Evolutionary conservation across 1,139 yeast species (phyloP).

Genomic region (Scheffersomyces titani): DNA sequence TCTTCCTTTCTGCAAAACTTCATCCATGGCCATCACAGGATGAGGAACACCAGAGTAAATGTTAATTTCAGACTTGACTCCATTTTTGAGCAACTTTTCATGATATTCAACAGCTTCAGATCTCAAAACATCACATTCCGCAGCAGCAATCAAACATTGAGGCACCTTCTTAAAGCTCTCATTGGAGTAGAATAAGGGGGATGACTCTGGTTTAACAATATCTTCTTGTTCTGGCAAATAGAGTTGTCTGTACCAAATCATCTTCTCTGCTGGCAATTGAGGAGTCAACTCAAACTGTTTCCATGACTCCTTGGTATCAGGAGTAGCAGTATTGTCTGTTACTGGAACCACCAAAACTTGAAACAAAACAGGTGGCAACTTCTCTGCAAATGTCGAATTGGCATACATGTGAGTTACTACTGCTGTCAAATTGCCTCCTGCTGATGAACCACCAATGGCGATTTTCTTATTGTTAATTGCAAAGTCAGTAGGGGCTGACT

Average conservation of each 20-base stretch:
- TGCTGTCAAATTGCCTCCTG: conserved; percentile 51
- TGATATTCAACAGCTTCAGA: conserved; percentile 47
- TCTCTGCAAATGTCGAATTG: conserved; percentile 18
- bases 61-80: conserved; percentile 32
- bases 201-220: conserved; percentile 41
- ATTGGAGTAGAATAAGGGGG: conserved; percentile 44
- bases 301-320: conserved; percentile 40
- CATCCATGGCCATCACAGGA: conserved; percentile 52
- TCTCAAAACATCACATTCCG: conserved; percentile 48
- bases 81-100: conserved; percentile 38
- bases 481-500: conserved; percentile 19
- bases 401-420: conserved; percentile 42
- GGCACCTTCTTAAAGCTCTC: conserved; percentile 41
- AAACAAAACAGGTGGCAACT: conserved; percentile 37
- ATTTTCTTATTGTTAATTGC: conserved; percentile 33
- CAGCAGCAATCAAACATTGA: conserved; percentile 45
- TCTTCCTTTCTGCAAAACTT: conserved; percentile 39
- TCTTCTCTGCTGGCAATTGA: conserved; percentile 49
- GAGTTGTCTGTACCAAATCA: conserved; percentile 49
- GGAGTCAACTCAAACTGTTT: conserved; percentile 43
- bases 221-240: conserved; percentile 41
- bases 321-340: conserved; percentile 47
- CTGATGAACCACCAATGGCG: conserved; percentile 51
- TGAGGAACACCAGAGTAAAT: conserved; percentile 50
- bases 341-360: conserved; percentile 52